Conservation (phyloP, 129 eudicot species). For the Oenanthe sinensis region DNA sequence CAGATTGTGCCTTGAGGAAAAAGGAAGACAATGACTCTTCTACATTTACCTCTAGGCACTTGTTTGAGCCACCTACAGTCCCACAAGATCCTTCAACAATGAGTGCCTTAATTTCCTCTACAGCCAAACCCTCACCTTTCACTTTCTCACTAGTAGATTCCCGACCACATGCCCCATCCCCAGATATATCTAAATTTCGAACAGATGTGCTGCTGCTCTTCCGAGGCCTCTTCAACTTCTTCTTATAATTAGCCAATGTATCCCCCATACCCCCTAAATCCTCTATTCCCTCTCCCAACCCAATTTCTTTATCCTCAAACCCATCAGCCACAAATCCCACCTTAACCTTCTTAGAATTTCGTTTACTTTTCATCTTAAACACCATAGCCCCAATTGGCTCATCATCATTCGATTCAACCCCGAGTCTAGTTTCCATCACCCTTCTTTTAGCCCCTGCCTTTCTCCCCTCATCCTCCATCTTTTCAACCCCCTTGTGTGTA, state of each 20-base stretch:
- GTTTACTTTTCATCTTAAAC: constrained; percentile 54
- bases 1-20: constrained; percentile 57
- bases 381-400: constrained; percentile 70
- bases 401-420: constrained; percentile 58
- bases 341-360: constrained; percentile 54
- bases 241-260: constrained; percentile 79
- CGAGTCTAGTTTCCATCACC: constrained; percentile 18
- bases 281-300: constrained; percentile 20
- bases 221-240: constrained; percentile 81
- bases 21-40: constrained; percentile 66
- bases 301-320: constrained; percentile 23
- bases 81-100: constrained; percentile 3
- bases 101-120: not conserved
- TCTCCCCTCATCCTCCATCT: constrained; percentile 52
- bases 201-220: constrained; percentile 39
- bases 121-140: not conserved
- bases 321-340: constrained; percentile 33
- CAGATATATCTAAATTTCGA: constrained; percentile 15
- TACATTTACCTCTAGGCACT: constrained; percentile 28
- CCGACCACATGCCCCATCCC: constrained; percentile 8
- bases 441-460: constrained; percentile 46
- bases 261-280: constrained; percentile 85
- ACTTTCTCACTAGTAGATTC: not conserved
- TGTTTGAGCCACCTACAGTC: constrained; percentile 10
- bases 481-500: constrained; percentile 25